These are phyloP conservation scores for Emiliania huxleyi DNA, from an alignment of 78 protist genomes.

Conservation along the genomic window DNA sequence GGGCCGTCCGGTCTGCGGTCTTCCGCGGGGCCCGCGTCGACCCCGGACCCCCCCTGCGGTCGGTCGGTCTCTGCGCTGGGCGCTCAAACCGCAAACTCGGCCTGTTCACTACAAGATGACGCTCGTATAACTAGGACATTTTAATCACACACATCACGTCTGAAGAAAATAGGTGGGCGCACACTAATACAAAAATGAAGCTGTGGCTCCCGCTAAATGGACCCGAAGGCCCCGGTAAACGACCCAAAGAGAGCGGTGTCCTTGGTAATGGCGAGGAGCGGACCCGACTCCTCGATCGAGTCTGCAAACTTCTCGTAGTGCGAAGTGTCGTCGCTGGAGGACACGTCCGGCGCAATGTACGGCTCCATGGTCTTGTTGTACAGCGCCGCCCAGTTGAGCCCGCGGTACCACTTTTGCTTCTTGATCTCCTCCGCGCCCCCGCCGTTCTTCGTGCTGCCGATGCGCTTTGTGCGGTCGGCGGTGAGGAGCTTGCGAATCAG, in stretches of 20 bases:
- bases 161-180: too few species aligned
- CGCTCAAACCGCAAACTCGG: too few species aligned
- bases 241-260: not conserved
- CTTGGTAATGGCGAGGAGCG: not conserved
- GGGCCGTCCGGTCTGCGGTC: too few species aligned
- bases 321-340: not conserved
- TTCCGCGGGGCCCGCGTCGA: too few species aligned
- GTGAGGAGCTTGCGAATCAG: conserved; percentile 78
- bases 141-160: too few species aligned
- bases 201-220: too few species aligned
- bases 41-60: too few species aligned
- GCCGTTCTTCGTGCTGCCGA: conserved; percentile 81
- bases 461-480: conserved; percentile 81
- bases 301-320: not conserved
- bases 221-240: too few species aligned
- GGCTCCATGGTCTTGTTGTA: not conserved
- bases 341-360: not conserved
- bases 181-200: too few species aligned
- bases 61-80: too few species aligned
- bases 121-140: too few species aligned
- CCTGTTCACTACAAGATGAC: too few species aligned
- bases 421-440: conserved; percentile 92
- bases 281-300: not conserved
- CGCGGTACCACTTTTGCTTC: conserved; percentile 86
- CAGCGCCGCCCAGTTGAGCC: conserved; percentile 80